Percentiles rank a stretch among this genome's conserved stretches.
Evolutionary conservation across 305 asterid genomes (phyloP).

Genomic region (Solanum hybrid): DNA sequence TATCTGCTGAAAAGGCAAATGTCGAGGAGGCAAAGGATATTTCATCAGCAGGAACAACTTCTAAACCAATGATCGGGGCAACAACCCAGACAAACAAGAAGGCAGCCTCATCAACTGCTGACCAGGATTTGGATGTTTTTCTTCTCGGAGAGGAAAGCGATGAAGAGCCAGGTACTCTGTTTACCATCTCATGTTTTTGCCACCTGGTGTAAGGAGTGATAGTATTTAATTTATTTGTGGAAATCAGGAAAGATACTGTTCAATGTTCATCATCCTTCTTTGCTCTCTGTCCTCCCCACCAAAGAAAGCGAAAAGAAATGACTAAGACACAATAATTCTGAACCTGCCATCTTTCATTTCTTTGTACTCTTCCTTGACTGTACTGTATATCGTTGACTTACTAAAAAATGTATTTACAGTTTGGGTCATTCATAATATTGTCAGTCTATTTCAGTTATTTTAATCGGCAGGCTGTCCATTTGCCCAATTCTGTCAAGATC

Average conservation of each 20-base stretch:
- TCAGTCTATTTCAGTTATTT: not conserved
- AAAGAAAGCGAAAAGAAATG: not conserved
- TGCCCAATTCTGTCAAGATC: not conserved
- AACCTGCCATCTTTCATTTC: not conserved
- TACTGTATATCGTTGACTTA: not conserved
- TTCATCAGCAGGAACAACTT: slow-evolving; percentile 34
- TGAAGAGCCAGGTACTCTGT: slow-evolving; percentile 54
- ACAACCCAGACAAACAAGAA: slow-evolving; percentile 35
- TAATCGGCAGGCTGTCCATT: not conserved
- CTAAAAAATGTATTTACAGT: not conserved
- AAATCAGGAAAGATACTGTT: not conserved
- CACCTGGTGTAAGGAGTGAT: not conserved
- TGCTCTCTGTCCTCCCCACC: not conserved
- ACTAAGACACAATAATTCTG: not conserved
- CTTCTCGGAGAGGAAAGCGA: slow-evolving; percentile 76
- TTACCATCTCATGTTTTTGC: not conserved
- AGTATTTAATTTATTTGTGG: not conserved
- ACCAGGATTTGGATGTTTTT: slow-evolving; percentile 75
- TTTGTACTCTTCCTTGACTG: not conserved
- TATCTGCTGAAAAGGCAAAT: slow-evolving; percentile 38
- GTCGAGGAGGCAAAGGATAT: slow-evolving; percentile 33
- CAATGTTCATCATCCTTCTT: not conserved
- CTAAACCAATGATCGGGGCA: slow-evolving; percentile 23
- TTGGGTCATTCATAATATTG: not conserved
- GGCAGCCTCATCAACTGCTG: slow-evolving; percentile 39